Base-by-base conservation (phyloP, 495 filamentous ascomycete species). In the Podospora fimiseda region DNA sequence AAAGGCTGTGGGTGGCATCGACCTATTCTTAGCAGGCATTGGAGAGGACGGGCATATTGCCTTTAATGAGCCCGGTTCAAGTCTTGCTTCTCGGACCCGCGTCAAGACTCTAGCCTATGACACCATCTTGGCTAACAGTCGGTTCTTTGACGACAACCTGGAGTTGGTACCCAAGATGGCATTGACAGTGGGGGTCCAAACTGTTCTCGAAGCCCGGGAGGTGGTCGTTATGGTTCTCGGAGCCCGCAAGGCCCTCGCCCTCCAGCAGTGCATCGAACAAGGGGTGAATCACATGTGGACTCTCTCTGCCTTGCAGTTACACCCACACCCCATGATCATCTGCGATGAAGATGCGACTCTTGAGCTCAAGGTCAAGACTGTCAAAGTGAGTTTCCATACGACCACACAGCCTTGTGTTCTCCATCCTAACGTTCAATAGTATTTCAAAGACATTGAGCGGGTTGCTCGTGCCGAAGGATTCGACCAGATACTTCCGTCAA, bases 211-310 rank as follows among this genome's bases (percentile, higher is more conserved):
- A 60, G 83, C 86, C 0, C 76, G 84, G 18, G 89, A 92, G 67
- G 86, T 94, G 1, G 85, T 94, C 3, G 83, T 89, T 51, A 84
- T 94, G 36, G 87, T 88, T 44, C 84, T 86, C 0, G 89, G 89
- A 8, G 80, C 88, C 6, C 84, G 87, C 71, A 94, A 92, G 66
- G 82, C 89, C 0, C 71, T 87, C 5, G 88, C 89, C n/a, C 67
- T 92, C 52, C 84, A 91, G 60, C 83, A 82, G 54, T 89, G 87
- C 57, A 81, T 94, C 24, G 89, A 94, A 63, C 83, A 83, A 23
- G 86, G 86, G 7, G 80, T 94, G 39, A 90, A 89, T 62, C 87
- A 92, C 71, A 91, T 91, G 88, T 92, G 87, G 87, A 92, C 89
- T 0, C 76, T 90, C 8, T 90, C 87, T 5, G 80, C 80, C 22